phyloP scores from a whole-genome alignment of 768 basidiomycete genomes.

The Boletales sp. region DNA sequence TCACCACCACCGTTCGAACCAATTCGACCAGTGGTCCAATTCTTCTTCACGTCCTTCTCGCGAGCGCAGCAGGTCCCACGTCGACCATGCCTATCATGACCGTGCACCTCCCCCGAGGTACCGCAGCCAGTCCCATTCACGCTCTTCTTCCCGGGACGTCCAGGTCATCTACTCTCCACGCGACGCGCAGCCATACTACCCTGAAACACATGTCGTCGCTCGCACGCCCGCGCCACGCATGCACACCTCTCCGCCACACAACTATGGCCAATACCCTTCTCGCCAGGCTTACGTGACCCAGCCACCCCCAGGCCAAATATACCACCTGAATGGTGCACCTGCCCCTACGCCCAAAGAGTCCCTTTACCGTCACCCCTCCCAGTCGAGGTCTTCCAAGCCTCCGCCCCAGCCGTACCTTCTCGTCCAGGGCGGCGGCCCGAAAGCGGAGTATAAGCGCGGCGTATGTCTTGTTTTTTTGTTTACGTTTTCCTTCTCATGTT shows the following conservation, averaged over 20 bases:
- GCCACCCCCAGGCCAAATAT: slow-evolving; percentile 29
- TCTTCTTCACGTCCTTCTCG: slow-evolving; percentile 23
- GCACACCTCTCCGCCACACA: slow-evolving; percentile 17
- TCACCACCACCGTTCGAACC: background rate
- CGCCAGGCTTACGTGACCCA: slow-evolving; percentile 19
- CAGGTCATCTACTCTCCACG: slow-evolving; percentile 15
- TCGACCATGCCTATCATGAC: slow-evolving; percentile 18
- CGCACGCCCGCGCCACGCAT: slow-evolving; percentile 16
- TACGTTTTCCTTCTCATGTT: slow-evolving; percentile 12
- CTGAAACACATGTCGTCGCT: slow-evolving; percentile 6
- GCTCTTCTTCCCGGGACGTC: slow-evolving; percentile 15
- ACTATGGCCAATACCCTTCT: slow-evolving; percentile 19
- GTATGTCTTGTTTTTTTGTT: slow-evolving; percentile 19
- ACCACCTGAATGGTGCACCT: slow-evolving; percentile 12
- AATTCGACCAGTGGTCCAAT: slow-evolving; percentile 17
- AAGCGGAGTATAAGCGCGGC: slow-evolving; percentile 30
- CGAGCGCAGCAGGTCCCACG: slow-evolving; percentile 21
- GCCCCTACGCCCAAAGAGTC: slow-evolving; percentile 15
- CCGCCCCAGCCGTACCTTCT: slow-evolving; percentile 25
- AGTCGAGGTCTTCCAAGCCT: slow-evolving; percentile 20
- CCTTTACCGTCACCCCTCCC: slow-evolving; percentile 13
- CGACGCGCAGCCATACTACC: slow-evolving; percentile 5
- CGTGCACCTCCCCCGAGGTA: slow-evolving; percentile 14
- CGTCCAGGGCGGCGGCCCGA: slow-evolving; percentile 26
- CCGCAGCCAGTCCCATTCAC: slow-evolving; percentile 26